Evolutionary conservation across 108 stramenopile genomes (phyloP).

Genomic region (Tribonema minus): DNA sequence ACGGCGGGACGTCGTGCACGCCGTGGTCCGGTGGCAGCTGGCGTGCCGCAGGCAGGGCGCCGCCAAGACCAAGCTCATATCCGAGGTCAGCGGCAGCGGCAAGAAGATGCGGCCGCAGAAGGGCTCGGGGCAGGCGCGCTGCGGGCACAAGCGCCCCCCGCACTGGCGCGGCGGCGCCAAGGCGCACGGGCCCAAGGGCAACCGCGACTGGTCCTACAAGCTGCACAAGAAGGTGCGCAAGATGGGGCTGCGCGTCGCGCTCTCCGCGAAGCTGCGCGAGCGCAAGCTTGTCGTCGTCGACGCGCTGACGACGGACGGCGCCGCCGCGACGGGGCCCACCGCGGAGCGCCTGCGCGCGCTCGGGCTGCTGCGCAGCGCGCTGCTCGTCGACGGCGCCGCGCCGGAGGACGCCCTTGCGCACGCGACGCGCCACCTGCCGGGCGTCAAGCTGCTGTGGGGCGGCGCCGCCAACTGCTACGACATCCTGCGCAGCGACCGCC

Average conservation of each 20-base stretch:
- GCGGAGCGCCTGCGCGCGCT: background rate
- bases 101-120: slow-evolving; percentile 80
- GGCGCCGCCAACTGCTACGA: background rate
- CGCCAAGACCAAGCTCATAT: slow-evolving; percentile 68
- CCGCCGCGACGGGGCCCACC: background rate
- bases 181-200: slow-evolving; percentile 84
- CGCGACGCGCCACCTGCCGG: background rate
- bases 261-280: slow-evolving; percentile 33
- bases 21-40: slow-evolving; percentile 38
- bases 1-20: slow-evolving; percentile 29
- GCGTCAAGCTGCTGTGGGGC: background rate
- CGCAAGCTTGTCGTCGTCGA: slow-evolving; percentile 43
- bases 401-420: background rate
- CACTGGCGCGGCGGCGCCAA: slow-evolving; percentile 90
- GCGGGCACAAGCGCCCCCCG: slow-evolving; percentile 76
- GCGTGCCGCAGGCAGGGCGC: slow-evolving; percentile 25
- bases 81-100: slow-evolving; percentile 70
- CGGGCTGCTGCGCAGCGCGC: background rate
- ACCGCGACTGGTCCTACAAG: slow-evolving; percentile 74
- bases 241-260: slow-evolving; percentile 63
- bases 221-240: slow-evolving; percentile 75
- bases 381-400: background rate
- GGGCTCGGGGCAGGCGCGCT: slow-evolving; percentile 74
- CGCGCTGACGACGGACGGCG: slow-evolving; percentile 1
- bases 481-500: background rate